Evolutionary conservation across 2,329 filamentous ascomycete genomes (phyloP).

Genomic region (Pezicula carpinea): DNA sequence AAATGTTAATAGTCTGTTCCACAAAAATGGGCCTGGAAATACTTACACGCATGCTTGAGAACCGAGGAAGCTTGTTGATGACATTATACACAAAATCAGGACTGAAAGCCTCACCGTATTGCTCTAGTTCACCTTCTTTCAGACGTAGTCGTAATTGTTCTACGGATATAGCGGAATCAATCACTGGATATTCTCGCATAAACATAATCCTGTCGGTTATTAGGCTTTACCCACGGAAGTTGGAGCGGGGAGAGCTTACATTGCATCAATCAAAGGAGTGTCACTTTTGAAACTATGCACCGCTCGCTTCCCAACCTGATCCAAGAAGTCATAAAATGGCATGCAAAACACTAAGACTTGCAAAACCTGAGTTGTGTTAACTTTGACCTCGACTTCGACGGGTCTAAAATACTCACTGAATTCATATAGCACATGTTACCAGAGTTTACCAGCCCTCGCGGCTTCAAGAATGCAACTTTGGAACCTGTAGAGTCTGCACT

Average conservation of each 20-base stretch:
- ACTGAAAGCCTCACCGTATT: constrained; percentile 85
- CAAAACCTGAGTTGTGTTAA: constrained; percentile 63
- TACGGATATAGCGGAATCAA: constrained; percentile 70
- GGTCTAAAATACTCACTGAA: constrained; percentile 64
- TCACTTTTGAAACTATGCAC: constrained; percentile 92
- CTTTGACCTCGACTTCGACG: not conserved
- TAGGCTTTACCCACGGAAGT: constrained; percentile 4
- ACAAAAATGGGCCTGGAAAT: not conserved
- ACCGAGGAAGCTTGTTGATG: constrained; percentile 79
- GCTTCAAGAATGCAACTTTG: constrained; percentile 81
- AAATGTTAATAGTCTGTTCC: constrained; percentile 25
- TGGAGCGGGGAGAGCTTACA: constrained; percentile 52
- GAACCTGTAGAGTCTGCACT: constrained; percentile 50
- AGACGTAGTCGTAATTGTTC: constrained; percentile 70
- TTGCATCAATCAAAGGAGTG: constrained; percentile 87
- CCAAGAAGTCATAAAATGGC: constrained; percentile 91
- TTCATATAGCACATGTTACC: constrained; percentile 99
- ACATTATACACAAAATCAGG: constrained; percentile 95
- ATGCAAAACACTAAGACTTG: constrained; percentile 92
- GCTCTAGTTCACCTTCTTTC: constrained; percentile 79
- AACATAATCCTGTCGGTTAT: constrained; percentile 73
- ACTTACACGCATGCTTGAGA: constrained; percentile 84
- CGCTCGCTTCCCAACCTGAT: constrained; percentile 78
- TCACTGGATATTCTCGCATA: constrained; percentile 83
- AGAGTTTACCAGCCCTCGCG: constrained; percentile 89